Evolutionary conservation across 2,329 filamentous ascomycete genomes (phyloP).

Genomic region (Alternaria triticimaculans): DNA sequence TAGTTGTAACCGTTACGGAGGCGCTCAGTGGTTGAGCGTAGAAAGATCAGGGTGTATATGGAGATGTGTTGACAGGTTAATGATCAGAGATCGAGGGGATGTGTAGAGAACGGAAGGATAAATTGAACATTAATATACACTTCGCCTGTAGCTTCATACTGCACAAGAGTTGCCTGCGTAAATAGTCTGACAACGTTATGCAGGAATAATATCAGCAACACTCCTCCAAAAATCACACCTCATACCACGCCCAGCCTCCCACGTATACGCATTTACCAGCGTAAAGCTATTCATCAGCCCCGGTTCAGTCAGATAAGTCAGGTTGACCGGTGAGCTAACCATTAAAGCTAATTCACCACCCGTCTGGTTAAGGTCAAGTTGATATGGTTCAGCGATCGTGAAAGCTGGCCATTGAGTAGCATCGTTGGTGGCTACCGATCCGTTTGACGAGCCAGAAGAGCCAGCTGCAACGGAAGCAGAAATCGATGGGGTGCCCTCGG

Average conservation of each 20-base stretch:
- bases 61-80: not conserved
- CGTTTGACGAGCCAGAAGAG: not conserved
- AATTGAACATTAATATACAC: not conserved
- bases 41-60: not conserved
- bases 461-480: not conserved
- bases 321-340: not conserved
- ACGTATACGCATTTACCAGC: constrained; percentile 16
- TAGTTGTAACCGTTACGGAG: not conserved
- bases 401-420: constrained; percentile 8
- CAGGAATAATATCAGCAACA: constrained; percentile 6
- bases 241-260: constrained; percentile 18
- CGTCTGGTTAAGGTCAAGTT: constrained; percentile 19
- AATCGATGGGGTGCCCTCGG: not conserved
- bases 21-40: not conserved
- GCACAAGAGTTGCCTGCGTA: not conserved
- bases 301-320: constrained; percentile 11
- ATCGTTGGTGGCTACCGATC: not conserved
- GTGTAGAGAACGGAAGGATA: not conserved
- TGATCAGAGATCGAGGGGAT: not conserved
- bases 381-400: not conserved
- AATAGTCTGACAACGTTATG: not conserved
- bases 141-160: not conserved
- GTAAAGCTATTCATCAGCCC: constrained; percentile 13
- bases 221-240: constrained; percentile 20
- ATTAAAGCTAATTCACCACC: constrained; percentile 9